phyloP scores from a whole-genome alignment of 2,329 filamentous ascomycete species.

The Fusarium ambrosium region DNA sequence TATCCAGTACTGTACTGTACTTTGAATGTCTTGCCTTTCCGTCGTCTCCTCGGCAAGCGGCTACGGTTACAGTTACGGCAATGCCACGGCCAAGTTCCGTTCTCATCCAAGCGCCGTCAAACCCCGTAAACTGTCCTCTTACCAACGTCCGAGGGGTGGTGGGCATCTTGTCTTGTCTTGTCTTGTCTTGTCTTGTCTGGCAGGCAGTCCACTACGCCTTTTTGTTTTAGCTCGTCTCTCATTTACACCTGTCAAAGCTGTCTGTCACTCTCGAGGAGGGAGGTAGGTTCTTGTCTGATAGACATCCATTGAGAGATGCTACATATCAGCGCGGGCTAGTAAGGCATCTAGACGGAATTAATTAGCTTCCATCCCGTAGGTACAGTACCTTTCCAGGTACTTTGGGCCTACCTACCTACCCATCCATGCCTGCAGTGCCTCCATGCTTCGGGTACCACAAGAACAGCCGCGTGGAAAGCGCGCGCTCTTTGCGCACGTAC shows the following conservation, averaged over 20 bases:
- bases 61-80: slow-evolving; percentile 1
- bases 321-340: too few relatives aligned
- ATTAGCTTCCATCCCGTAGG: neutral
- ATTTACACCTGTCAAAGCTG: slow-evolving; percentile 31
- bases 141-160: neutral
- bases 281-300: too few relatives aligned
- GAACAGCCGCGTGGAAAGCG: slow-evolving; percentile 36
- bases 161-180: slow-evolving; percentile 11
- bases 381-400: neutral
- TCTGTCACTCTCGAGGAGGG: neutral
- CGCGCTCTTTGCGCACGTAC: slow-evolving; percentile 30
- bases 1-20: neutral
- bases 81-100: slow-evolving; percentile 15
- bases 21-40: neutral
- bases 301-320: too few relatives aligned
- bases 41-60: neutral
- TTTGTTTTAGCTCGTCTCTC: slow-evolving; percentile 20
- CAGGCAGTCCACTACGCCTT: neutral
- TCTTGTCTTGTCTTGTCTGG: slow-evolving; percentile 3
- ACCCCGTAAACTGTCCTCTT: slow-evolving; percentile 7
- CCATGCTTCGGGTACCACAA: neutral
- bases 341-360: neutral
- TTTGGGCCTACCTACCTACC: neutral
- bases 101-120: slow-evolving; percentile 10
- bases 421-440: neutral